Evolutionary conservation across 176 grass and related monocot genomes (phyloP).

Genomic region (Saccharum spontaneum): DNA sequence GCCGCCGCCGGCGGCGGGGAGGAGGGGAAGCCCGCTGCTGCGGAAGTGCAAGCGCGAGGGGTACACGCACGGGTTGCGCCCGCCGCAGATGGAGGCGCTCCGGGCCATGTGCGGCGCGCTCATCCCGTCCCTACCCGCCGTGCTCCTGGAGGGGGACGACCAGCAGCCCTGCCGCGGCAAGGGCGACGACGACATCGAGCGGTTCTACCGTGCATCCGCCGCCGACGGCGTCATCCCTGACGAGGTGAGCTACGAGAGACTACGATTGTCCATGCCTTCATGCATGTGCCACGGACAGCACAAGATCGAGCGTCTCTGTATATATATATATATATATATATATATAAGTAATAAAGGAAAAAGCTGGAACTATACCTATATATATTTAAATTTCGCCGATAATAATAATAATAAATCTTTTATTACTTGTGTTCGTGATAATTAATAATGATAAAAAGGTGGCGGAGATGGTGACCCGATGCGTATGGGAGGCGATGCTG

Average conservation of each 20-base stretch:
- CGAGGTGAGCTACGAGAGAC: constrained; percentile 42
- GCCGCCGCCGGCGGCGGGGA: neutral
- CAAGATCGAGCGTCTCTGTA: no score
- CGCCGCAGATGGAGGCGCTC: constrained; percentile 57
- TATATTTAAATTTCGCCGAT: no score
- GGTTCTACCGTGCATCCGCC: constrained; percentile 67
- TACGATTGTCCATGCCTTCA: neutral
- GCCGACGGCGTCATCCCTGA: constrained; percentile 53
- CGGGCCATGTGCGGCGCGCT: constrained; percentile 71
- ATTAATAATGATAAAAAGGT: constrained; percentile 32
- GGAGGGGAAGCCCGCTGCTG: constrained; percentile 52
- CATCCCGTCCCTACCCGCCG: constrained; percentile 56
- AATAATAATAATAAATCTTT: no score
- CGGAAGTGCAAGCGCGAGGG: constrained; percentile 35
- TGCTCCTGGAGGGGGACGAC: neutral
- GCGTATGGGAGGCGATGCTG: constrained; percentile 36
- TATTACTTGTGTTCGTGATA: no score
- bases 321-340: no score
- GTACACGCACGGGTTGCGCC: constrained; percentile 62
- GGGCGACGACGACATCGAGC: constrained; percentile 33
- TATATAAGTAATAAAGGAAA: no score
- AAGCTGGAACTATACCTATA: no score
- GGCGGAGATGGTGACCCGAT: constrained; percentile 52
- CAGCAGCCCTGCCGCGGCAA: neutral
- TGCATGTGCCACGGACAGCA: neutral